These are phyloP conservation scores for Chaetomium tenue DNA, from an alignment of 495 filamentous ascomycete species.

Conservation along the genomic window DNA sequence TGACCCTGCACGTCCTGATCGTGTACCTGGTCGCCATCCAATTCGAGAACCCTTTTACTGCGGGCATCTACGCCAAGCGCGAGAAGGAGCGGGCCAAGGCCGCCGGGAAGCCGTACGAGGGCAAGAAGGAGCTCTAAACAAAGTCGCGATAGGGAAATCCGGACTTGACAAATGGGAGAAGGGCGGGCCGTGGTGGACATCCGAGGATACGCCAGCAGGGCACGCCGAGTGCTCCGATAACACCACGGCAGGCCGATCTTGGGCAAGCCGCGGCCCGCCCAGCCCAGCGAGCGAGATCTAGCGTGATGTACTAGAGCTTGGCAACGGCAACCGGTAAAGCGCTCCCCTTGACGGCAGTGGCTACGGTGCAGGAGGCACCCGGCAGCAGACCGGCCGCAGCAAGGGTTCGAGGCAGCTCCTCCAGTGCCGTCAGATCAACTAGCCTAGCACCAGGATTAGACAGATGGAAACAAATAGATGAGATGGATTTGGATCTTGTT, in stretches of 20 bases:
- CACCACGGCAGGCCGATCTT: not conserved
- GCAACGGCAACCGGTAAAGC: conserved; percentile 19
- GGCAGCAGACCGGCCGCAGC: conserved; percentile 20
- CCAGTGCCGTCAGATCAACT: conserved; percentile 34
- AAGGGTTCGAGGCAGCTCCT: conserved; percentile 18
- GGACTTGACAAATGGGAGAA: conserved; percentile 19
- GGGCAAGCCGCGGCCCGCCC: not conserved
- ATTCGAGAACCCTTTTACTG: conserved; percentile 98
- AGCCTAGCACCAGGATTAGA: conserved; percentile 25
- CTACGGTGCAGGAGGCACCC: conserved; percentile 30
- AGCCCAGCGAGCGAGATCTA: conserved; percentile 17
- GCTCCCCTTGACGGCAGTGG: conserved; percentile 31
- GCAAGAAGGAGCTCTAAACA: conserved; percentile 48
- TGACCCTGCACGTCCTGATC: conserved; percentile 72
- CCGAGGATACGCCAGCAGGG: conserved; percentile 8
- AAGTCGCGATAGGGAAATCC: conserved; percentile 2
- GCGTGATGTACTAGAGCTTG: conserved; percentile 15
- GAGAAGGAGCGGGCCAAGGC: conserved; percentile 52
- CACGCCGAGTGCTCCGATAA: conserved; percentile 16
- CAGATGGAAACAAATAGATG: conserved; percentile 11
- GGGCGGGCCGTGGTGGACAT: conserved; percentile 15
- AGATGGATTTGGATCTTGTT: not conserved
- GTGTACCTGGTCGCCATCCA: conserved; percentile 79
- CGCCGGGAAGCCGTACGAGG: conserved; percentile 31
- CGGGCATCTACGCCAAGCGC: conserved; percentile 89